Conservation (phyloP, 2,329 filamentous ascomycete species). For the Didymella segeticola region DNA sequence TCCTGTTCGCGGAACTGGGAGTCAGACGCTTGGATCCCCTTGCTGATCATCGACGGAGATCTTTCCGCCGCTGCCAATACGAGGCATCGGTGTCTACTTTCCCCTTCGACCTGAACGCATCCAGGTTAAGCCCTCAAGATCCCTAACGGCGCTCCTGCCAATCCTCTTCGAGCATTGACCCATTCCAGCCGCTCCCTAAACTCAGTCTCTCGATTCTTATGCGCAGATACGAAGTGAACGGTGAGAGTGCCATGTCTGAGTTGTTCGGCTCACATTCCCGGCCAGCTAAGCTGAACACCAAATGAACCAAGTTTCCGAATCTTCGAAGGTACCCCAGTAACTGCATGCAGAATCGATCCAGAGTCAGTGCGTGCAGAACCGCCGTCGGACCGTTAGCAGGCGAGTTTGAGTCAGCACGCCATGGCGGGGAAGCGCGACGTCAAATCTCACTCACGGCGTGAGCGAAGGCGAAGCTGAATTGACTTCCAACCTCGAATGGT, state of each 20-base stretch:
- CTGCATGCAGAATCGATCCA: slow-evolving; percentile 2
- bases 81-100: slow-evolving; percentile 2
- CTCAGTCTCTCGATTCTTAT: neutral
- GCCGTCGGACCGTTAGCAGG: neutral
- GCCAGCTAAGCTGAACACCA: neutral
- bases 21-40: slow-evolving; percentile 7
- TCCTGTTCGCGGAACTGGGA: slow-evolving; percentile 4
- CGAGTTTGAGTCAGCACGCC: slow-evolving; percentile 4
- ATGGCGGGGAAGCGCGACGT: slow-evolving; percentile 13
- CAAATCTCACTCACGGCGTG: neutral
- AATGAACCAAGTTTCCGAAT: neutral
- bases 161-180: neutral
- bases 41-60: slow-evolving; percentile 13
- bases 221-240: neutral
- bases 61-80: neutral
- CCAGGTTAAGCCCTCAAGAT: neutral
- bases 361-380: neutral
- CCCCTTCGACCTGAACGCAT: neutral
- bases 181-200: neutral
- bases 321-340: neutral
- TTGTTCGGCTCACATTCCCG: neutral
- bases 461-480: slow-evolving; percentile 3
- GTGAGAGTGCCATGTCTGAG: neutral
- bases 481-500: neutral
- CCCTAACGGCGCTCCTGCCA: neutral